Conservation (phyloP, 305 asterid genomes). For the Plantago rigida region DNA sequence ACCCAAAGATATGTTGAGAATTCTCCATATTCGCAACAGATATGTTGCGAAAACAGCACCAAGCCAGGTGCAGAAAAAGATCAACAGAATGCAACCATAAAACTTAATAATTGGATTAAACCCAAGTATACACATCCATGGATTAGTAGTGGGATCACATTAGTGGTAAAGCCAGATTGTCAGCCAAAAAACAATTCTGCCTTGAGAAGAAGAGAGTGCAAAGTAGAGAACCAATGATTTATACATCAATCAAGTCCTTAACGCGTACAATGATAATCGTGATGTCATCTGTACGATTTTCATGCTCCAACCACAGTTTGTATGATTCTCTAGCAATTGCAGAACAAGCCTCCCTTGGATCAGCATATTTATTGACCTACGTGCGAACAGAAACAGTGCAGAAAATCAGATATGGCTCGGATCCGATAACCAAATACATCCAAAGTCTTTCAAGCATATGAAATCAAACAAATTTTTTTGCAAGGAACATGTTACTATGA, state of each 20-base stretch:
- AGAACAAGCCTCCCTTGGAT: constrained; percentile 83
- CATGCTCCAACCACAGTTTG: constrained; percentile 85
- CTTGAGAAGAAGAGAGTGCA: not conserved
- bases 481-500: not conserved
- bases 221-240: constrained; percentile 27
- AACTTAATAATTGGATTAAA: too few species aligned
- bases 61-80: too few species aligned
- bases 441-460: not conserved
- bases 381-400: not conserved
- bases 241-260: constrained; percentile 44
- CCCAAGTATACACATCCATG: too few species aligned
- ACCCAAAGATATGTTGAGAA: too few species aligned
- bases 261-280: constrained; percentile 80
- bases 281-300: constrained; percentile 90
- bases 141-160: too few species aligned
- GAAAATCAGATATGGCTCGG: constrained; percentile 15
- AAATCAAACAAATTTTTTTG: not conserved
- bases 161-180: not conserved
- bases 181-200: not conserved
- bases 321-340: constrained; percentile 73
- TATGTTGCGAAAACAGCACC: too few species aligned
- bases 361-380: constrained; percentile 63
- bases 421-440: not conserved
- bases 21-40: too few species aligned
- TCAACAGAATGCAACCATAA: too few species aligned